A percentile compares a stretch with the other conserved stretches of the same genome.
Evolutionary conservation across 768 basidiomycete genomes (phyloP).

Genomic region (Pleurotus eryngii): DNA sequence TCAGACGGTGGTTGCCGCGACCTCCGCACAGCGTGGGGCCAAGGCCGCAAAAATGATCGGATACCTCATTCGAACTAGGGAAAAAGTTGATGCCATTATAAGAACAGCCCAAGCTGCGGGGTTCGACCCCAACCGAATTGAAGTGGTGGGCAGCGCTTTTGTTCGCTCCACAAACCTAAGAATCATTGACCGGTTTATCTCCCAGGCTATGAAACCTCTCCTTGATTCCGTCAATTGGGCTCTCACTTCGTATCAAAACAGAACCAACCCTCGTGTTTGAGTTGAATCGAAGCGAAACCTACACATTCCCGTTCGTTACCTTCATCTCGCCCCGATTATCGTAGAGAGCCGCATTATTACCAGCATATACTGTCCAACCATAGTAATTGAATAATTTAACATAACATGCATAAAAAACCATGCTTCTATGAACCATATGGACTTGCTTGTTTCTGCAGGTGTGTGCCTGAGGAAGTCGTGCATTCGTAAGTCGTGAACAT

Average conservation of each 20-base stretch:
- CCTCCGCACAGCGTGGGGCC: conserved; percentile 65
- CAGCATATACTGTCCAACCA: conserved; percentile 8
- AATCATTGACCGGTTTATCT: neutral
- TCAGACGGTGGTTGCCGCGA: conserved; percentile 45
- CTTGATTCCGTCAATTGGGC: conserved; percentile 74
- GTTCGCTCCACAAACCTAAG: neutral
- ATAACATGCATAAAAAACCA: conserved; percentile 13
- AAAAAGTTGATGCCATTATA: conserved; percentile 81
- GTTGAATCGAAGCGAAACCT: conserved; percentile 12
- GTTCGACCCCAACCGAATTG: conserved; percentile 58
- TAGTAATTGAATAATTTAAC: conserved; percentile 9
- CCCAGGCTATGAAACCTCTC: conserved; percentile 74
- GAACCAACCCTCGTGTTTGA: conserved; percentile 10
- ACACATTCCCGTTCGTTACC: neutral
- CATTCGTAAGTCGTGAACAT: conserved; percentile 79
- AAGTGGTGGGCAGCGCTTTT: conserved; percentile 51
- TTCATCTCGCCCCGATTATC: conserved; percentile 10
- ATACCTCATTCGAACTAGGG: conserved; percentile 75
- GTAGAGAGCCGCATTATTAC: conserved; percentile 14
- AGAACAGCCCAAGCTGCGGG: conserved; percentile 55
- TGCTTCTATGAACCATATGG: conserved; percentile 35
- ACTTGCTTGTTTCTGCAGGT: conserved; percentile 48
- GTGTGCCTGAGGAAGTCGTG: conserved; percentile 46
- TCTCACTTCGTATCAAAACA: conserved; percentile 48
- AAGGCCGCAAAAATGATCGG: conserved; percentile 88